Evolutionary conservation across 2,329 filamentous ascomycete genomes (phyloP).

Genomic region (Aspergillus spinulosporus): DNA sequence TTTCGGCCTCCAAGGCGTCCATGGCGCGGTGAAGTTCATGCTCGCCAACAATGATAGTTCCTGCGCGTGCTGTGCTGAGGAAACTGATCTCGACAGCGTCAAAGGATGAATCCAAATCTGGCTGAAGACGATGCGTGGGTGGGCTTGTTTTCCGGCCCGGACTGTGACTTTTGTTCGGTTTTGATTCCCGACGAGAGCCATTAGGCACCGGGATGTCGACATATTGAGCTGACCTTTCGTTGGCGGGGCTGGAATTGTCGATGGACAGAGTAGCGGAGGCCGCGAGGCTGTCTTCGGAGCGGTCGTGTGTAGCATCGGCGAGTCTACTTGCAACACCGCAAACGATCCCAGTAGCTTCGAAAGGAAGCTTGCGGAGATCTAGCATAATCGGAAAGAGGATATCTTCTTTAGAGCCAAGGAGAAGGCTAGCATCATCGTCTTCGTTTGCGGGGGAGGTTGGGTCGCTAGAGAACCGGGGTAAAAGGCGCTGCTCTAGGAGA

Average conservation of each 20-base stretch:
- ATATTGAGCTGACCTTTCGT: slow-evolving; percentile 16
- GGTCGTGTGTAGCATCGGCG: slow-evolving; percentile 66
- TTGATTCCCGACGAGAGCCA: slow-evolving; percentile 15
- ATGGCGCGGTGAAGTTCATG: slow-evolving; percentile 74
- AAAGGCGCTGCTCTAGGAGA: slow-evolving; percentile 46
- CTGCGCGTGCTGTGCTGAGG: slow-evolving; percentile 81
- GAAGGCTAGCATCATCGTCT: slow-evolving; percentile 58
- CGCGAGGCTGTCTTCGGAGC: slow-evolving; percentile 35
- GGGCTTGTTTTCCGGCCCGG: slow-evolving; percentile 15
- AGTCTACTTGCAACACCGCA: slow-evolving; percentile 86
- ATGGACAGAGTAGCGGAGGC: slow-evolving; percentile 19
- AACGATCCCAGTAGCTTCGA: slow-evolving; percentile 91
- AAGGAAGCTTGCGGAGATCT: slow-evolving; percentile 74
- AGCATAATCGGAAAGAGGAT: slow-evolving; percentile 83
- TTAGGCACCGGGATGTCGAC: slow-evolving; percentile 18
- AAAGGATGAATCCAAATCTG: slow-evolving; percentile 31
- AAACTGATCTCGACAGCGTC: slow-evolving; percentile 77
- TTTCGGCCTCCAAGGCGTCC: slow-evolving; percentile 59
- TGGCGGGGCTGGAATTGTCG: slow-evolving; percentile 16
- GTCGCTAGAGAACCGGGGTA: slow-evolving; percentile 71
- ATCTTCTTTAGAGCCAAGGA: slow-evolving; percentile 71
- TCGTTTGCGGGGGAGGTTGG: slow-evolving; percentile 34
- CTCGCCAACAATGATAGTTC: slow-evolving; percentile 80
- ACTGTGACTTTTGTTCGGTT: slow-evolving; percentile 14
- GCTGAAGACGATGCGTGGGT: slow-evolving; percentile 34